Conservation (phyloP, 169 alveolate species). For the Eimeria necatrix region DNA sequence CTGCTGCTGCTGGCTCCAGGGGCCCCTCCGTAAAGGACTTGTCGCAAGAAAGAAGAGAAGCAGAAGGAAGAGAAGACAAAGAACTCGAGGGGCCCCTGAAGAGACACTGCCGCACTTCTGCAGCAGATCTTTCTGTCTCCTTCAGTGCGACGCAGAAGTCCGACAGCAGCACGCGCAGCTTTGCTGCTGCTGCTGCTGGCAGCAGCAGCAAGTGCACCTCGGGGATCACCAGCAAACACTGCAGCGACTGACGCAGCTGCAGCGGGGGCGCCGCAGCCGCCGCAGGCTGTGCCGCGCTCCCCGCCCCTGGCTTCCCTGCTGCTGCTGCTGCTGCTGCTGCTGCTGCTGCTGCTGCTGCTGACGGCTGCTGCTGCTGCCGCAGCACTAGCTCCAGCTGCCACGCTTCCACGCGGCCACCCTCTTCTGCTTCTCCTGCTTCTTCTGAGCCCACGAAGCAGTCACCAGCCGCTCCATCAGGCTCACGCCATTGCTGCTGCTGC, state of each 20-base stretch:
- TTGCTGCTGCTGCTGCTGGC: constrained; percentile 59
- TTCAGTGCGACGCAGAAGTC: neutral
- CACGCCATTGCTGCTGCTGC: constrained; percentile 44
- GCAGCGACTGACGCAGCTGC: constrained; percentile 53
- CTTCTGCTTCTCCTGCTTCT: constrained; percentile 1
- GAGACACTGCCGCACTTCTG: neutral
- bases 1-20: neutral
- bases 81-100: neutral
- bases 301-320: neutral
- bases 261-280: no score
- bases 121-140: neutral
- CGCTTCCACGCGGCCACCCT: neutral
- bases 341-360: constrained; percentile 30
- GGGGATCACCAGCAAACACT: constrained; percentile 37
- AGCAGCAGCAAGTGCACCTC: constrained; percentile 44
- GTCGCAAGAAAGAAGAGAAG: neutral
- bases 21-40: neutral
- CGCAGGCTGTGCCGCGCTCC: neutral
- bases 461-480: neutral
- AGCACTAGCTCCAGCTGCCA: constrained; percentile 59
- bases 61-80: constrained; percentile 1
- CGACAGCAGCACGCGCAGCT: neutral
- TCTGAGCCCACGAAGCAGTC: neutral
- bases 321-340: constrained; percentile 37
- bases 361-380: constrained; percentile 58